Conservation (phyloP, 768 basidiomycete genomes). For the Jaapia argillacea region DNA sequence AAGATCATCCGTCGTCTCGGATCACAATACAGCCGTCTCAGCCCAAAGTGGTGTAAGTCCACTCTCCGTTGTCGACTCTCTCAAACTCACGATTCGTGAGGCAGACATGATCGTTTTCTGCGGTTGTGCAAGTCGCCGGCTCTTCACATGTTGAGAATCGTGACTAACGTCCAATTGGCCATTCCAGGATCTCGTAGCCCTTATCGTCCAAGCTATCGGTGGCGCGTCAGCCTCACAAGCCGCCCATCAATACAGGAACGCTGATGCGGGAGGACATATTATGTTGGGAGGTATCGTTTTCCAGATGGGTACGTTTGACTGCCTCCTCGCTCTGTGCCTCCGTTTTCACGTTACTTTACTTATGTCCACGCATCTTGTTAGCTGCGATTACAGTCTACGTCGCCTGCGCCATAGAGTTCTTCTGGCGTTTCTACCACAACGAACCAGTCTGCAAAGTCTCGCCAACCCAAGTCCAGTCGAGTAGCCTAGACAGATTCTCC, state of each 20-base stretch:
- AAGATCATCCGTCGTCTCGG: conserved; percentile 36
- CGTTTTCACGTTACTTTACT: not conserved
- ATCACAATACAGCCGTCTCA: conserved; percentile 33
- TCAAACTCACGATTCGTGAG: not conserved
- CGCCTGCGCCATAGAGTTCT: conserved; percentile 33
- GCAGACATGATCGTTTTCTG: conserved; percentile 34
- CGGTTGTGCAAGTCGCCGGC: conserved; percentile 17
- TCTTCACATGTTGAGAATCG: too few species aligned
- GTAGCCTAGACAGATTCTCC: too few species aligned
- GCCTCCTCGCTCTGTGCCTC: not conserved
- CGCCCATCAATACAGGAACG: too few species aligned
- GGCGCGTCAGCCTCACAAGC: conserved; percentile 28
- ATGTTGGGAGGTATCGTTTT: conserved; percentile 59
- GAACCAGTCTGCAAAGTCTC: conserved; percentile 21
- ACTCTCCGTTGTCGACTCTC: not conserved
- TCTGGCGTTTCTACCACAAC: conserved; percentile 26
- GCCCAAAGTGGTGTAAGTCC: conserved; percentile 31
- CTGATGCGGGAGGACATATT: conserved; percentile 19
- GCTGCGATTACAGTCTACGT: conserved; percentile 34
- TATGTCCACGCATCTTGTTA: conserved; percentile 20
- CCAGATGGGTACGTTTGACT: conserved; percentile 32
- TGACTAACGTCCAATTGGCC: too few species aligned
- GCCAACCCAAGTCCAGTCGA: too few species aligned
- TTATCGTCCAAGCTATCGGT: conserved; percentile 56
- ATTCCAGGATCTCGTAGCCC: conserved; percentile 43